These are phyloP conservation scores for Alnus rubra DNA, from an alignment of 306 rosid species.

Conservation along the genomic window DNA sequence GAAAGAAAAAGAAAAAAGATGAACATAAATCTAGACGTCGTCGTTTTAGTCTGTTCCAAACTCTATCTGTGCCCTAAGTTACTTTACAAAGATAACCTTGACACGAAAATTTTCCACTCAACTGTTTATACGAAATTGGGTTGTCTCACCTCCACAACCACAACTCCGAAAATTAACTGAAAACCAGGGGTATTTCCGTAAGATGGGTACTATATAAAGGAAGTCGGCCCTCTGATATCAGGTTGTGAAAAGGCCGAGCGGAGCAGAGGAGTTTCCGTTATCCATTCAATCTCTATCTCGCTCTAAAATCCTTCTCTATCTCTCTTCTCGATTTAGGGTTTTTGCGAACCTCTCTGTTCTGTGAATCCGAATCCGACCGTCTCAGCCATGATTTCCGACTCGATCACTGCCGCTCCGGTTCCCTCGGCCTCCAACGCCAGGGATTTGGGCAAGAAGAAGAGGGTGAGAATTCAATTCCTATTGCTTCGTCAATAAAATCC, in stretches of 20 bases:
- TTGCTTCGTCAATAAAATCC: neutral
- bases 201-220: slow-evolving; percentile 20
- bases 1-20: neutral
- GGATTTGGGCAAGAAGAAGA: slow-evolving; percentile 87
- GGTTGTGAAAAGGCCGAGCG: slow-evolving; percentile 43
- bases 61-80: too few species aligned
- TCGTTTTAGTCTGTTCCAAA: neutral
- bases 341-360: slow-evolving; percentile 34
- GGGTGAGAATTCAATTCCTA: slow-evolving; percentile 49
- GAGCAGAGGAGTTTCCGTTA: slow-evolving; percentile 77
- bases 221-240: slow-evolving; percentile 13
- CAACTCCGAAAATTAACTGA: slow-evolving; percentile 2
- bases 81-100: slow-evolving; percentile 21
- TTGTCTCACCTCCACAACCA: too few species aligned
- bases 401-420: slow-evolving; percentile 61
- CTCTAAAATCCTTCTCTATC: slow-evolving; percentile 28
- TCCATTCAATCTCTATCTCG: slow-evolving; percentile 44
- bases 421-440: slow-evolving; percentile 65
- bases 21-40: neutral
- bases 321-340: slow-evolving; percentile 57
- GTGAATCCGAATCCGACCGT: slow-evolving; percentile 35
- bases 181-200: slow-evolving; percentile 26
- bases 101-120: neutral
- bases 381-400: slow-evolving; percentile 74
- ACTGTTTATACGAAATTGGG: neutral